These are phyloP conservation scores for Pelargonium myrrhifolium DNA, from an alignment of 441 rosid species.

Conservation along the genomic window DNA sequence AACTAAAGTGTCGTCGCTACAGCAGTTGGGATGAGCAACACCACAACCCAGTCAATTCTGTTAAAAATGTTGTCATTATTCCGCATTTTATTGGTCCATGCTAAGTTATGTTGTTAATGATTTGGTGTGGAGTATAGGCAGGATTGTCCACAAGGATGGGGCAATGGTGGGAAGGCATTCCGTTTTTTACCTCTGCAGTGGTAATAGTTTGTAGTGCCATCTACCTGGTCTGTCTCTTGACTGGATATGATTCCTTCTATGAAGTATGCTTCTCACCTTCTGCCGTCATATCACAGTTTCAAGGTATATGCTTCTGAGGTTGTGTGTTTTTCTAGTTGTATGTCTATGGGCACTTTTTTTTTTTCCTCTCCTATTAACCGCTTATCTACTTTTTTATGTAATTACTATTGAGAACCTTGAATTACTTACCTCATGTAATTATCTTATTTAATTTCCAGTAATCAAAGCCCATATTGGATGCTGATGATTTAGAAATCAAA, in stretches of 20 bases:
- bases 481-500: not conserved
- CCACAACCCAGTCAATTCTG: not conserved
- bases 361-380: not conserved
- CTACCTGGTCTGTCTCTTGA: slow-evolving; percentile 66
- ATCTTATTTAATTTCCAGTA: too few relatives aligned
- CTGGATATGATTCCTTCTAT: slow-evolving; percentile 72
- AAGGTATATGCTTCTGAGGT: slow-evolving; percentile 44
- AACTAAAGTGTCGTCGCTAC: not conserved
- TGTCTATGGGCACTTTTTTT: not conserved
- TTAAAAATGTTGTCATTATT: not conserved
- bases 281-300: slow-evolving; percentile 55
- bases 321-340: not conserved
- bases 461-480: not conserved
- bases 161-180: slow-evolving; percentile 91
- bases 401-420: not conserved
- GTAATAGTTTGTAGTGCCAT: slow-evolving; percentile 60
- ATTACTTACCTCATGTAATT: not conserved
- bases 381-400: not conserved
- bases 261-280: slow-evolving; percentile 85
- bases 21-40: not conserved
- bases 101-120: not conserved
- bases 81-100: not conserved
- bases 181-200: slow-evolving; percentile 73
- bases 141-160: slow-evolving; percentile 59
- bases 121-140: slow-evolving; percentile 39